A percentile compares a stretch with the other conserved stretches of the same genome.
Conservation (phyloP, 2,329 filamentous ascomycete genomes). For the Zasmidium cellare region DNA sequence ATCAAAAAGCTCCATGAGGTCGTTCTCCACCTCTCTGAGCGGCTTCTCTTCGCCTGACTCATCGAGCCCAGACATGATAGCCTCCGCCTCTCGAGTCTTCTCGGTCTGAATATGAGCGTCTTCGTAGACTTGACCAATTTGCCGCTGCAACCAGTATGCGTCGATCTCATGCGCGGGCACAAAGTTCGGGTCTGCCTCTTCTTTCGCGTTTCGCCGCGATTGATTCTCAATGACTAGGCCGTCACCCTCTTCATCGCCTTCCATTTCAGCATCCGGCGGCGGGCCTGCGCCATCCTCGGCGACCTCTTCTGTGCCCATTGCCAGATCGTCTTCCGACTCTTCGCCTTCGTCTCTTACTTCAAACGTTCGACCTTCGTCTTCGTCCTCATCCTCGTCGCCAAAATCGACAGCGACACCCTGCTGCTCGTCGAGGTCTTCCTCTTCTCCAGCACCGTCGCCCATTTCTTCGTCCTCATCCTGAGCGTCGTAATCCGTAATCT, state of each 20-base stretch:
- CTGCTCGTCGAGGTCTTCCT: conserved; percentile 80
- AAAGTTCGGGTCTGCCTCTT: conserved; percentile 52
- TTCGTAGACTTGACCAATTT: conserved; percentile 83
- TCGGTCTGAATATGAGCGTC: conserved; percentile 92
- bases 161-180: conserved; percentile 89
- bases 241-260: conserved; percentile 65
- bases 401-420: conserved; percentile 98
- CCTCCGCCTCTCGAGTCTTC: conserved; percentile 82
- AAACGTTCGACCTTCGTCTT: conserved; percentile 76
- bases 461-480: conserved; percentile 94
- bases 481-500: conserved; percentile 97
- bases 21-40: conserved; percentile 93
- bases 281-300: conserved; percentile 49
- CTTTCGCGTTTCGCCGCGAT: conserved; percentile 47
- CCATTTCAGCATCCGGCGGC: conserved; percentile 46
- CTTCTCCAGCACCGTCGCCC: conserved; percentile 66
- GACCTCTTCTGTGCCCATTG: conserved; percentile 37
- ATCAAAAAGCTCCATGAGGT: conserved; percentile 96
- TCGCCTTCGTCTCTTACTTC: conserved; percentile 82
- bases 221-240: conserved; percentile 82
- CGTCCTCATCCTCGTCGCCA: conserved; percentile 79
- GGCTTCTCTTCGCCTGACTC: conserved; percentile 79
- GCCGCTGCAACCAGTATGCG: conserved; percentile 93
- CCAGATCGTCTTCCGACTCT: conserved; percentile 70
- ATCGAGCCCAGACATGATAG: conserved; percentile 72